Evolutionary conservation across 75 land plant species (phyloP), one percentile per base, ranked within the genome.

Genomic region (Pseudotsuga menziesii): DNA sequence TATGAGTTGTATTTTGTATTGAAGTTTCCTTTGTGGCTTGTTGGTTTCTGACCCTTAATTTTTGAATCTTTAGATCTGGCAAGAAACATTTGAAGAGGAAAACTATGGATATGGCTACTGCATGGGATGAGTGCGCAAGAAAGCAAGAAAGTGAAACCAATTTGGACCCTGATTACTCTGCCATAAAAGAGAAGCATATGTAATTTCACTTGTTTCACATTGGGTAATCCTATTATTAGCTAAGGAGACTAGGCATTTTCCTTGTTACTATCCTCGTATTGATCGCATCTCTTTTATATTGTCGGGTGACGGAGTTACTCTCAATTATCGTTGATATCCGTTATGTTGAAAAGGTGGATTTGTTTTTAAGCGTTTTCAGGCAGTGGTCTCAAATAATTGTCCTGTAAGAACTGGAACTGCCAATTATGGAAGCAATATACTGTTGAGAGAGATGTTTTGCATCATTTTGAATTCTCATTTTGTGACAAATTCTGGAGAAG

Each of bases 31-130:
- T 61, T n/a, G 22, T 69, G 19, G 48, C 19, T 69, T 12, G 7
- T 35, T 11, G 3, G 13, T 19, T 69, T 69, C 41, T 69, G 12
- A 69, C 72, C 20, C 48, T 22, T 69, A 15, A 20, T 19, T 64
- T 32, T 41, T 69, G 52, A 36, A n/a, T 41, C 52, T 39, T 41
- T n/a, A 69, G 72, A 19, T 69, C 72, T 8, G 72, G 72, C 2
- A 69, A 69, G 72, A 69, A 41, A 41, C 52, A 69, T 69, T 69
- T 69, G 11, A 69, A 69, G 72, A 69, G 72, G 22, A 69, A 69
- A 69, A 69, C 72, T 20, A 69, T 41, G 72, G 72, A 69, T 15
- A 35, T 69, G 23, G 35, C 72, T 2, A 52, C 72, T 69, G 72
- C 72, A 69, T 69, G 39, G 72, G 72, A 69, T n/a, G 72, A 69